Evolutionary conservation across 345 rosid genomes (phyloP).

Genomic region (Ailanthus altissimus): DNA sequence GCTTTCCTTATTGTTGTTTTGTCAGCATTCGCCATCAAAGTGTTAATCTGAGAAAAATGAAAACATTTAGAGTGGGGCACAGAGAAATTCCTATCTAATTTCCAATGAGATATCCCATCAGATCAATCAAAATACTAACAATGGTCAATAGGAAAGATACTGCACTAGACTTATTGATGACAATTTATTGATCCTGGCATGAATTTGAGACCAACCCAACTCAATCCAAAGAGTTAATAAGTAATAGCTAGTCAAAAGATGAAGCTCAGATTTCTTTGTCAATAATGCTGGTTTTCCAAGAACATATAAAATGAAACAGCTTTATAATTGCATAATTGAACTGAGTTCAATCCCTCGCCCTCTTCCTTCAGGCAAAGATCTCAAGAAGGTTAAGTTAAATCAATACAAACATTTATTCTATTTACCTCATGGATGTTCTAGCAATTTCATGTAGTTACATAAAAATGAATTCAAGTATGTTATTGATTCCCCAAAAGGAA

Average conservation of each 20-base stretch:
- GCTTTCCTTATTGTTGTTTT: constrained; percentile 71
- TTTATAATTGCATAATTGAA: background rate
- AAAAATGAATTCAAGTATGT: background rate
- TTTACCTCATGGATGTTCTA: no score
- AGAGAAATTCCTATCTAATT: constrained; percentile 5
- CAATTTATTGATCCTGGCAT: background rate
- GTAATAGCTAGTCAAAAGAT: background rate
- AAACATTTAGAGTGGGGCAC: constrained; percentile 12
- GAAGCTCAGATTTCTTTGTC: background rate
- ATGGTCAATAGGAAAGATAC: background rate
- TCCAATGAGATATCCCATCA: background rate
- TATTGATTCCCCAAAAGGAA: background rate
- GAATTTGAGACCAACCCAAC: background rate
- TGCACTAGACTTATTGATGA: background rate
- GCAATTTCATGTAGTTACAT: background rate
- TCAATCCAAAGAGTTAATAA: background rate
- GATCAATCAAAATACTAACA: background rate
- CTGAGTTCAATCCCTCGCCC: background rate
- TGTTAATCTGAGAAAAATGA: constrained; percentile 60
- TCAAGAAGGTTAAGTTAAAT: background rate
- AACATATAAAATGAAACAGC: background rate
- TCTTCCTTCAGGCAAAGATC: constrained; percentile 7
- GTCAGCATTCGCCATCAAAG: constrained; percentile 69
- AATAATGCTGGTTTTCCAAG: background rate
- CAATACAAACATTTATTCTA: background rate